Evolutionary conservation across 176 grass and related monocot genomes (phyloP), one percentile per base, ranked within the genome.

Genomic region (Tuctoria greenei): DNA sequence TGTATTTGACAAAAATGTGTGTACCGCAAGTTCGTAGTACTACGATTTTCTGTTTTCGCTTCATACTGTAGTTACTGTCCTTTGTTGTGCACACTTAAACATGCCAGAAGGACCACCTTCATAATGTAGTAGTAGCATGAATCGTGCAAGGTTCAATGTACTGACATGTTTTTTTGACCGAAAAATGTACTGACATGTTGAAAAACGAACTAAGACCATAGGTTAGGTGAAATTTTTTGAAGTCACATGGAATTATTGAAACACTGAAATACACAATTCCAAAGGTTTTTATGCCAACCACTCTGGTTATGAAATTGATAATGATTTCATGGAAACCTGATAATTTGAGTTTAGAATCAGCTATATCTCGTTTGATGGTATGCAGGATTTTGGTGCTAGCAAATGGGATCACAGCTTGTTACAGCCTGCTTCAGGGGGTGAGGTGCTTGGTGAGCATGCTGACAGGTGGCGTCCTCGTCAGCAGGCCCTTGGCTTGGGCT

Each of bases 301-400:
- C 17, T 16, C 31, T 31, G 31, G 26, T 4, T 39, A 13, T 61
- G 45, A 28, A 23, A 16, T 20, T 36, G 4, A 49, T 0, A 14
- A 34, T 10, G 0, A 28, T 3, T 40, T 65, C 34, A 18, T 10
- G 16, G 6, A 21, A n/a, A 57, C 3, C 20, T 24, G 24, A 55
- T 9, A 46, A 8, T 27, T 47, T 39, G 7, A 47, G 20, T 40
- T 3, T 20, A 10, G 4, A 24, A 39, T 37, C 34, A 15, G 75
- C 20, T 73, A 47, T 58, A 58, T 36, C 16, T 67, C 1, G 10
- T 50, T 52, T 52, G 12, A 5, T 71, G 6, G 21, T 4, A 25
- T 86, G 83, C 79, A 99, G 95, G 83, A 88, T 95, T 81, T 64
- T 99, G 87, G 89, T 99, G 25, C 77, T 92, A 73, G 87, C 95